Evolutionary conservation across 768 basidiomycete genomes (phyloP).

Genomic region (Lanmaoa rubissima): DNA sequence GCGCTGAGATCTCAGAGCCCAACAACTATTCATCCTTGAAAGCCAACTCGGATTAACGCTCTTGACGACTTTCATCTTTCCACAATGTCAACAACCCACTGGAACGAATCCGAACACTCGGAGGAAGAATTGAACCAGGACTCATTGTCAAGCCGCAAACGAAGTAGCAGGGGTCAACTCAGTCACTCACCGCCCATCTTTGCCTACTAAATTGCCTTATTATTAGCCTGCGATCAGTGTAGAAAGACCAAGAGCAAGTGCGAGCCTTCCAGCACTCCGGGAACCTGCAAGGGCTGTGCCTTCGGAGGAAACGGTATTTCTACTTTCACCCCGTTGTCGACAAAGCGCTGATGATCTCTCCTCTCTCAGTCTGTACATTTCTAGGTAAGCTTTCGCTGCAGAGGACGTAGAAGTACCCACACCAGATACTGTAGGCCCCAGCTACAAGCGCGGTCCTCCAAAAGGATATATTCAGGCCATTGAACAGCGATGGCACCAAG

Average conservation of each 20-base stretch:
- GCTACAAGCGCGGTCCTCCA: slow-evolving; percentile 80
- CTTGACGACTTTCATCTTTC: slow-evolving; percentile 1
- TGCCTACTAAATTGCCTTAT: slow-evolving; percentile 13
- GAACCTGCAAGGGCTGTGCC: slow-evolving; percentile 62
- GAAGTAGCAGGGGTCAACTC: slow-evolving; percentile 59
- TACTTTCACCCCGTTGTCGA: not conserved
- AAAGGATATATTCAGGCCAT: slow-evolving; percentile 94
- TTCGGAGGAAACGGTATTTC: slow-evolving; percentile 52
- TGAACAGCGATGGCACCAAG: slow-evolving; percentile 88
- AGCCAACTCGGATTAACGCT: not conserved
- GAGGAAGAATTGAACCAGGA: slow-evolving; percentile 53
- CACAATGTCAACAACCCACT: slow-evolving; percentile 36
- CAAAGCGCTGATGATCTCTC: slow-evolving; percentile 13
- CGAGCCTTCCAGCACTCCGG: slow-evolving; percentile 51
- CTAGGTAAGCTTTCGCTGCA: slow-evolving; percentile 40
- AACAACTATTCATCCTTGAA: slow-evolving; percentile 8
- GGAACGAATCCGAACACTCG: slow-evolving; percentile 60
- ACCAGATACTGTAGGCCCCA: slow-evolving; percentile 50
- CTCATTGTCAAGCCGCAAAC: slow-evolving; percentile 46
- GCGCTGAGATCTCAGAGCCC: too few relatives aligned
- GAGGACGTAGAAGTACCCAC: not conserved
- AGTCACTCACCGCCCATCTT: slow-evolving; percentile 3
- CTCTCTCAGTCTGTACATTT: slow-evolving; percentile 58
- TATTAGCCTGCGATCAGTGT: slow-evolving; percentile 80
- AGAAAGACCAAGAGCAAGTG: slow-evolving; percentile 88